These are phyloP conservation scores for Raddia guianensis DNA, from an alignment of 176 grass and related monocot species.

Conservation along the genomic window DNA sequence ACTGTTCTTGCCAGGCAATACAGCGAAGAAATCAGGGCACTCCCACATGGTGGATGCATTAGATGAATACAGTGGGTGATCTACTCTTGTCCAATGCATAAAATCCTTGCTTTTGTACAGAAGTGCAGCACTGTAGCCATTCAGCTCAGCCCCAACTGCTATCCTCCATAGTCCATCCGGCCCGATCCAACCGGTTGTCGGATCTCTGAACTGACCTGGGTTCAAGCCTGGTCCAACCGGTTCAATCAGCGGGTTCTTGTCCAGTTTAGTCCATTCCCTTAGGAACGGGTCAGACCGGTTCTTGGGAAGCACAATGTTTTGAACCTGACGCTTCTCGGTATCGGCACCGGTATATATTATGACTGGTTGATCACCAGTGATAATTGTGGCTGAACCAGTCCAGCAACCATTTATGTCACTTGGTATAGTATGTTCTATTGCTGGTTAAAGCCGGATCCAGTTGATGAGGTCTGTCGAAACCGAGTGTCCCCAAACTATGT, in stretches of 20 bases:
- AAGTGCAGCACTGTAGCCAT: slow-evolving; percentile 57
- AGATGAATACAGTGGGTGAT: slow-evolving; percentile 45
- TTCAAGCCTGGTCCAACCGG: slow-evolving; percentile 49
- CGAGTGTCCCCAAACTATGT: slow-evolving; percentile 83
- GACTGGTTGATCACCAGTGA: slow-evolving; percentile 26
- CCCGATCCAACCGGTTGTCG: slow-evolving; percentile 85
- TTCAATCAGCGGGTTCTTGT: slow-evolving; percentile 69
- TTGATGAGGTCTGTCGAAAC: slow-evolving; percentile 82
- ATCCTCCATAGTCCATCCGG: slow-evolving; percentile 71
- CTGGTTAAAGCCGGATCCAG: slow-evolving; percentile 61
- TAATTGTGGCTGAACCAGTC: slow-evolving; percentile 86
- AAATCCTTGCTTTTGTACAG: slow-evolving; percentile 73
- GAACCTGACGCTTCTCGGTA: slow-evolving; percentile 59
- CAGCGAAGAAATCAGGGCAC: slow-evolving; percentile 73
- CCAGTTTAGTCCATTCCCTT: slow-evolving; percentile 72
- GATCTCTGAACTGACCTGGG: slow-evolving; percentile 70
- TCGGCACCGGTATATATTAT: slow-evolving; percentile 87
- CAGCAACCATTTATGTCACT: slow-evolving; percentile 79
- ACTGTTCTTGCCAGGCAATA: slow-evolving; percentile 35
- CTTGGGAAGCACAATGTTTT: slow-evolving; percentile 73
- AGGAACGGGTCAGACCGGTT: slow-evolving; percentile 78
- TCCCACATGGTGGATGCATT: slow-evolving; percentile 71
- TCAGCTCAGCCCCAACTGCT: slow-evolving; percentile 58
- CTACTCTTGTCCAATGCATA: slow-evolving; percentile 56
- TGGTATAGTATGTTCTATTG: slow-evolving; percentile 42